Evolutionary conservation across 129 eudicot species (phyloP), one percentile per base, ranked within the genome.

Genomic region (Chrysanthemum seticuspe): DNA sequence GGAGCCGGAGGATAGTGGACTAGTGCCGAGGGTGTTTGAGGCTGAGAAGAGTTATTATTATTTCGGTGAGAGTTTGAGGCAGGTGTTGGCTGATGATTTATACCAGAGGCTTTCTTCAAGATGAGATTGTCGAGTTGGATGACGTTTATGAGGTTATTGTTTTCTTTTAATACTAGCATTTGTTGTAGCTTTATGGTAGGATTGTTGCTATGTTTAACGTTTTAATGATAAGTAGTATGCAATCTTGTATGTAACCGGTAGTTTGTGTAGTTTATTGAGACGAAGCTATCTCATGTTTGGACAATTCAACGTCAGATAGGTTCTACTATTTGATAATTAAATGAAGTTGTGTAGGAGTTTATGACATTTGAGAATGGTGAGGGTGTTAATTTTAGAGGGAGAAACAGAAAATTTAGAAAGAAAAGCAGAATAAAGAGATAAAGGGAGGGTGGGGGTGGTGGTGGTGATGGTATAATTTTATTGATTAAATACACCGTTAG

Each of bases 61-160:
- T 72, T 90, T 80, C 81, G 98, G 98, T n/a, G 93, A 88, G 49
- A 88, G 79, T 57, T 78, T 83, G 83, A 94, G 98, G 79, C 96
- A 90, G 81, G 87, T 86, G 15, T 64, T 94, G 87, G 97, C 98
- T 49, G 98, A 94, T 80, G 98, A 94, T 90, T 69, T 94, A 15
- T 91, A 94, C 77, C 98, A 90, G 21, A 76, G 97, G 29, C 82
- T 94, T 12, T 90, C 98, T 14, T 93, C 90, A 57, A 92, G 98
- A 84, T 92, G 92, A 89, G 70, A 6, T 16, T 13, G 18, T n/a
- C 7, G 27, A 70, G 59, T 21, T 67, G 15, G 47, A 40, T 40
- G 47, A 40, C 47, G 59, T 58, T 5, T 70, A 25, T 60, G 53
- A 66, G 79, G 13, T 62, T 49, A 4, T 78, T 75, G 36, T 51